Evolutionary conservation across 129 eudicot genomes (phyloP).

Genomic region (Pittosporum tobira): DNA sequence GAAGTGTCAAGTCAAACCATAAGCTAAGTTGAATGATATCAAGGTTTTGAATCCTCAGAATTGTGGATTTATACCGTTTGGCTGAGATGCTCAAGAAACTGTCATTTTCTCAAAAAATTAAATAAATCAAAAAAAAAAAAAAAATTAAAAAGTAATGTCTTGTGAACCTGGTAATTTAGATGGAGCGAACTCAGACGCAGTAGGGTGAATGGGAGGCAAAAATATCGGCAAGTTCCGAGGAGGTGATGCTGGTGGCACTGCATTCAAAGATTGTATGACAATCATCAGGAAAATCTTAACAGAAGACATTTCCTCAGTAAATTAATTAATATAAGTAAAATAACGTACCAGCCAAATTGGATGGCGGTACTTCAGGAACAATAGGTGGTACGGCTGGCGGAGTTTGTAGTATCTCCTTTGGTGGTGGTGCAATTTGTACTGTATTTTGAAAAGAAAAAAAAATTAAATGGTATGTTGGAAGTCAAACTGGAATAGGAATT

Average conservation of each 20-base stretch:
- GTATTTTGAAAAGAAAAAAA: conserved; percentile 21
- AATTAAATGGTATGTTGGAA: not conserved
- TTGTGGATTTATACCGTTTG: conserved; percentile 23
- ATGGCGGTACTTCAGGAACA: conserved; percentile 26
- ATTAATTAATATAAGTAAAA: not conserved
- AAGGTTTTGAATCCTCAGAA: not conserved
- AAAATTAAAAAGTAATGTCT: too few relatives aligned
- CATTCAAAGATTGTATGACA: conserved; percentile 12
- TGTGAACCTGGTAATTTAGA: conserved; percentile 42
- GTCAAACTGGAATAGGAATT: too few relatives aligned
- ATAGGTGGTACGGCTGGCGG: conserved; percentile 36
- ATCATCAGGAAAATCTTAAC: conserved; percentile 2
- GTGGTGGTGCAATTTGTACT: conserved; percentile 45
- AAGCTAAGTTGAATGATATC: not conserved
- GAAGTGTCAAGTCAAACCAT: conserved; percentile 4
- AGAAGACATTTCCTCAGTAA: conserved; percentile 1
- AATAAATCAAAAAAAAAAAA: too few relatives aligned
- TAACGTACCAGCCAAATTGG: conserved; percentile 28
- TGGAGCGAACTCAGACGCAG: conserved; percentile 28
- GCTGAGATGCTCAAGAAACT: conserved; percentile 26
- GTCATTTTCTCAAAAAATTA: too few relatives aligned
- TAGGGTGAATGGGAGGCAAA: conserved; percentile 32
- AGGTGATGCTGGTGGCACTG: conserved; percentile 39
- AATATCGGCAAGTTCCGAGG: conserved; percentile 35
- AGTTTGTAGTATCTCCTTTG: conserved; percentile 25